Evolutionary conservation across 495 filamentous ascomycete species (phyloP).

Genomic region (Bathelium albidoporum): DNA sequence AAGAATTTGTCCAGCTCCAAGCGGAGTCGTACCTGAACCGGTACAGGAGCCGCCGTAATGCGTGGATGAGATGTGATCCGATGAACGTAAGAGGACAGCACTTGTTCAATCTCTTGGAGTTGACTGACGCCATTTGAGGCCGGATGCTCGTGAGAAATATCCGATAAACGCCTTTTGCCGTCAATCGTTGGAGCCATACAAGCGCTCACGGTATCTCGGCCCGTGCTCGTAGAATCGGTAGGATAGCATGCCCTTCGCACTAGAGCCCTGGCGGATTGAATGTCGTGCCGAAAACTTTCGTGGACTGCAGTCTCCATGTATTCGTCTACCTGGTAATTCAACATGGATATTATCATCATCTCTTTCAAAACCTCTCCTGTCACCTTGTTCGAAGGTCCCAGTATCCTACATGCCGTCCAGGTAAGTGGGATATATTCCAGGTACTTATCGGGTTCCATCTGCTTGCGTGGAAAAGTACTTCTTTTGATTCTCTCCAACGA

Average conservation of each 20-base stretch:
- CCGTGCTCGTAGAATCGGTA: not conserved
- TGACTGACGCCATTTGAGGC: no score
- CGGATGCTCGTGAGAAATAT: no score
- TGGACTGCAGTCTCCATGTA: constrained; percentile 29
- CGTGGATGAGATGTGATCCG: not conserved
- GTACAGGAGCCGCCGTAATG: not conserved
- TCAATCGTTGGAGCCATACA: no score
- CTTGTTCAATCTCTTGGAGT: not conserved
- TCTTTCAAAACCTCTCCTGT: constrained; percentile 22
- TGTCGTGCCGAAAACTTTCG: not conserved
- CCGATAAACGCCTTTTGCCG: no score
- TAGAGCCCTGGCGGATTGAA: not conserved
- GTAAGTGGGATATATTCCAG: constrained; percentile 33
- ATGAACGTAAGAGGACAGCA: not conserved
- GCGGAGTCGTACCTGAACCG: not conserved
- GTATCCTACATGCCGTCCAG: constrained; percentile 24
- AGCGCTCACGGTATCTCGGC: not conserved
- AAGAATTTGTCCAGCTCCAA: not conserved
- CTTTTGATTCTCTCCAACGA: constrained; percentile 1
- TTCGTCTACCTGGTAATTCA: constrained; percentile 34
- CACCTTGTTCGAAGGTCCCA: constrained; percentile 6
- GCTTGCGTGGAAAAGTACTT: constrained; percentile 23
- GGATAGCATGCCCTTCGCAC: not conserved
- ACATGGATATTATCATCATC: constrained; percentile 35
- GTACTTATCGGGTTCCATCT: constrained; percentile 30